Evolutionary conservation across 2,329 filamentous ascomycete species (phyloP), one percentile per base, ranked within the genome.

Genomic region (Xylariaceae sp.): DNA sequence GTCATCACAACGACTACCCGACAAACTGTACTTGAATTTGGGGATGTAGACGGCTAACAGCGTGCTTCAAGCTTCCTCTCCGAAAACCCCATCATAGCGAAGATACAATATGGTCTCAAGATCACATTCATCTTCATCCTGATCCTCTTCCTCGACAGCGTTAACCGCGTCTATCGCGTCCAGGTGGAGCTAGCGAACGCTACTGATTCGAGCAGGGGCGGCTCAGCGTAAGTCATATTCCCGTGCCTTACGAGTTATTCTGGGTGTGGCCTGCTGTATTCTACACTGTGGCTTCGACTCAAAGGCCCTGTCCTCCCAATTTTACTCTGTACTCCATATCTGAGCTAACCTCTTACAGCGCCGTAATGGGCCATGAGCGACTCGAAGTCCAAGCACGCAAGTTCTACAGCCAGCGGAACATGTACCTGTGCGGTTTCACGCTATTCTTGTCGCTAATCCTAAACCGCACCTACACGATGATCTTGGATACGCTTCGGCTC

Each of bases 321-420:
- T n/a, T n/a, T n/a, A n/a, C n/a, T n/a, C n/a, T n/a, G n/a, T n/a
- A n/a, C n/a, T n/a, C n/a, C n/a, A n/a, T n/a, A n/a, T n/a, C n/a
- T n/a, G n/a, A n/a, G n/a, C n/a, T n/a, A n/a, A n/a, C n/a, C n/a
- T 4, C 30, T 3, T n/a, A 51, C 29, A 71, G 68, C 70, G 84
- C 86, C 45, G 86, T 92, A 55, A 85, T 97, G 67, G 93, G 94
- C 60, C 88, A 91, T 71, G 94, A 97, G 73, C 93, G 94, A 61
- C 92, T 96, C 84, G 94, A 99, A 78, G 93, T 97, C 46, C 94
- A 99, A 77, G 93, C 94, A 62, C 92, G 94, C 83, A 99, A 99
- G 79, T 99, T 99, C 82, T 99, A 99, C 84, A 96, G 92, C 58
- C 93, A 99, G 81, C 92, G 94, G 75, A 99, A 99, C 86, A 99